Base-by-base conservation (phyloP, 352 stramenopile species). In the Phytophthora aleatoria region DNA sequence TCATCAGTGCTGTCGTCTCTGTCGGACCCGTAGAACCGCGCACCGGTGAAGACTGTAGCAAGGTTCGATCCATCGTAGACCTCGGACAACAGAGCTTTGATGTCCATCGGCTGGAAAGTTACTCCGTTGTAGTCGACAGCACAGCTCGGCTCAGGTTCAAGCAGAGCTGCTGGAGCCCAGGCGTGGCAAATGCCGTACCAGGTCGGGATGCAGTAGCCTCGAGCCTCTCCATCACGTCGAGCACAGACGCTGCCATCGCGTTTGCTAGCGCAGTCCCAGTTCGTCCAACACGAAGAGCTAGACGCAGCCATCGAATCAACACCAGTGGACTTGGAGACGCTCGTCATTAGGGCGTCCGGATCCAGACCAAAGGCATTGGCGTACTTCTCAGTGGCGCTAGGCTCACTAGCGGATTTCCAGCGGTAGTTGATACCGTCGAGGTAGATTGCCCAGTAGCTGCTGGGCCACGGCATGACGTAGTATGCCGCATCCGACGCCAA, bases 371-470 rank as follows among this genome's bases (percentile, higher is more conserved):
- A 86, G 2, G 75, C 77, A 5, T 45, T 71, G 13, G 77, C 76
- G 38, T 84, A 86, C 59, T 86, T 86, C 24, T 63, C 62, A 7
- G 74, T 65, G 0, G 77, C 52, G 35, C 76, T 81, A 10, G 48
- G 55, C 13, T 77, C 57, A 6, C 41, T 61, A 20, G 27, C 61
- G 9, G 61, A 63, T 16, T 51, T 63, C 78, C 77, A 83, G 11
- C 53, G 64, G 62, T 73, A 73, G 70, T 90, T 90, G 71, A 90
- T 90, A 41, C 81, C 72, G 63, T 90, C 81, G 10, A 73, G 48
- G 65, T 84, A 90, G 31, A 69, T 66, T 3, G 81, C 75, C 77
- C 77, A 90, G 67, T 90, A 90, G 57, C 77, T 86, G 33, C 74
- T 76, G 6, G 77, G 77, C 77, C 77, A 86, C 26, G 74, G 77